Evolutionary conservation across 2,329 filamentous ascomycete genomes (phyloP).

Genomic region (Claviceps purpurea): DNA sequence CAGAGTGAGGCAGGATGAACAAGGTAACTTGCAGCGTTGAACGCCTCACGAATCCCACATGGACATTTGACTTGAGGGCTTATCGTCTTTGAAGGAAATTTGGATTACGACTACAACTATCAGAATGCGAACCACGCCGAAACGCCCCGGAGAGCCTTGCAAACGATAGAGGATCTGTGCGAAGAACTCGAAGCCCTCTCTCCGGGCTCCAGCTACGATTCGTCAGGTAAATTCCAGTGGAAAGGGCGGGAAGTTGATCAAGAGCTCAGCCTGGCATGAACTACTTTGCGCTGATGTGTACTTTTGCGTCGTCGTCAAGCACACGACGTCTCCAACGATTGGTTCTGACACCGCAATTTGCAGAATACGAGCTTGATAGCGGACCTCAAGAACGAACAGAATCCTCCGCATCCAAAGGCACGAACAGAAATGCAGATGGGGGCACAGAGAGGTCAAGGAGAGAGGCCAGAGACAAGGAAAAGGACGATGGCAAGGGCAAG

Average conservation of each 20-base stretch:
- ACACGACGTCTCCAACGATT: no score
- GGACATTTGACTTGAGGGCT: neutral
- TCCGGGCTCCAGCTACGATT: constrained; percentile 1
- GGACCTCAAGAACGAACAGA: neutral
- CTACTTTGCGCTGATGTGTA: neutral
- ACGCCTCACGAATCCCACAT: neutral
- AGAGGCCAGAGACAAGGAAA: neutral
- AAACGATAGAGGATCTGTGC: neutral
- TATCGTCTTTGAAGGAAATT: constrained; percentile 1
- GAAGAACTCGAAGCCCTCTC: neutral
- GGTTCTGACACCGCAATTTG: neutral
- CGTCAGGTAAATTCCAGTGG: constrained; percentile 1
- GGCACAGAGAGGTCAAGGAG: neutral
- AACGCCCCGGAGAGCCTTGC: constrained; percentile 1
- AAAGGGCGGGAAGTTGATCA: neutral
- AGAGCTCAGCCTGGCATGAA: neutral
- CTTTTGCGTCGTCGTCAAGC: neutral
- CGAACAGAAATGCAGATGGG: neutral
- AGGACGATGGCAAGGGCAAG: neutral
- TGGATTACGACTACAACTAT: constrained; percentile 2
- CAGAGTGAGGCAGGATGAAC: constrained; percentile 12
- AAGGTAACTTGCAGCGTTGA: neutral
- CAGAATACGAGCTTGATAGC: constrained; percentile 2
- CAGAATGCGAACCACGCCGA: neutral
- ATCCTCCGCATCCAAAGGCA: constrained; percentile 1